Percentiles rank a stretch among this genome's conserved stretches.
phyloP scores from a whole-genome alignment of 2,329 filamentous ascomycete species.

The Endoconidiophora polonica region DNA sequence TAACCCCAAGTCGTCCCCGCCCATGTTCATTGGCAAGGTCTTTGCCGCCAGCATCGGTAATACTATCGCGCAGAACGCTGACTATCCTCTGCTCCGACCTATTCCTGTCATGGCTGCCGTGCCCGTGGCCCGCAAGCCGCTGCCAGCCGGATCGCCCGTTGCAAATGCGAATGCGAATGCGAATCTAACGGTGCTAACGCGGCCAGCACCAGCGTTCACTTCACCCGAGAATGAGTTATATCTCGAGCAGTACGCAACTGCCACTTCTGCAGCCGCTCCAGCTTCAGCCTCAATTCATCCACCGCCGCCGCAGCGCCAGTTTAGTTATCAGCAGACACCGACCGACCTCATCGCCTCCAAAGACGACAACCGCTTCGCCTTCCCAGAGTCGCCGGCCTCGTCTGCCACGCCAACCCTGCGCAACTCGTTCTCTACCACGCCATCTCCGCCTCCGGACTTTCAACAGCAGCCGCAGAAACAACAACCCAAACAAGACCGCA shows the following conservation, averaged over 20 bases:
- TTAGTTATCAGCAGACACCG: slow-evolving; percentile 5
- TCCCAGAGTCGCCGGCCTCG: slow-evolving; percentile 8
- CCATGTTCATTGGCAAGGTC: not conserved
- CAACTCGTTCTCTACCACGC: slow-evolving; percentile 6
- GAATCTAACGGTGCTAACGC: not conserved
- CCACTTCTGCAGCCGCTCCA: not conserved
- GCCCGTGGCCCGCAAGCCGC: not conserved
- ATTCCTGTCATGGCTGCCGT: not conserved
- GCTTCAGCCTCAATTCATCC: not conserved
- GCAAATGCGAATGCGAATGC: not conserved
- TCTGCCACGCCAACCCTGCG: slow-evolving; percentile 4
- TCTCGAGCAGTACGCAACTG: not conserved
- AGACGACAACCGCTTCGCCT: not conserved
- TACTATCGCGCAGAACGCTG: slow-evolving; percentile 3
- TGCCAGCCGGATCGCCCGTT: not conserved
- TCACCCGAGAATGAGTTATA: not conserved
- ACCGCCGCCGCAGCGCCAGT: not conserved
- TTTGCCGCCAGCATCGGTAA: not conserved
- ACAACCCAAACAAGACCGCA: not conserved
- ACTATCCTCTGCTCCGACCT: not conserved
- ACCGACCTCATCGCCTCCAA: not conserved
- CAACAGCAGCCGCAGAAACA: not conserved
- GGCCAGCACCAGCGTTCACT: not conserved
- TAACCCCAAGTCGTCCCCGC: not conserved
- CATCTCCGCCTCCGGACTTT: not conserved